Percentiles rank a stretch among this genome's conserved stretches.
Evolutionary conservation across 768 basidiomycete genomes (phyloP).

Genomic region (Boletus subparvulus): DNA sequence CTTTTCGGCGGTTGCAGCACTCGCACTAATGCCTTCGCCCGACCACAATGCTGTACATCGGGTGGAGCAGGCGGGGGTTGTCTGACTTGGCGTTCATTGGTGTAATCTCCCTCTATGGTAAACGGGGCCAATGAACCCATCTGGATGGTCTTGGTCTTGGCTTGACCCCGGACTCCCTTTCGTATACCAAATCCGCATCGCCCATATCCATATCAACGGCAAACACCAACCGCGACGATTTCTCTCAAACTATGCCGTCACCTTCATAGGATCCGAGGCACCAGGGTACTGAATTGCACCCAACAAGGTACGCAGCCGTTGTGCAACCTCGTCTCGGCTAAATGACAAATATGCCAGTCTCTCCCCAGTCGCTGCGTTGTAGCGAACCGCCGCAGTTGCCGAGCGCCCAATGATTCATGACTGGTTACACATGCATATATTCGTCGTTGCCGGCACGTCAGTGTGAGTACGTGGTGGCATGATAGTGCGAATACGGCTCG

Average conservation of each 20-base stretch:
- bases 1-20: not conserved
- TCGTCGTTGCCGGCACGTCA: not conserved
- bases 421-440: not conserved
- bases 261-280: slow-evolving; percentile 18
- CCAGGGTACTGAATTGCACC: not conserved
- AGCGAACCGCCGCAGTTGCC: not conserved
- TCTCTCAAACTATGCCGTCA: slow-evolving; percentile 12
- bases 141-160: not conserved
- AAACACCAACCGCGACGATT: not conserved
- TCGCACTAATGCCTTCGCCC: not conserved
- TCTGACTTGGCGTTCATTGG: not conserved
- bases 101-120: not conserved
- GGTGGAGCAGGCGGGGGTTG: not conserved
- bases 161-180: slow-evolving; percentile 18
- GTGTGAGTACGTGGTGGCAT: not conserved
- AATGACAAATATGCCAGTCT: not conserved
- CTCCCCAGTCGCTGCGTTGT: not conserved
- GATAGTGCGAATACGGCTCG: not conserved
- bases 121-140: not conserved
- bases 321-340: not conserved
- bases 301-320: not conserved
- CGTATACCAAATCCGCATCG: not conserved
- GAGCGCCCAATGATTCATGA: not conserved
- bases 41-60: not conserved
- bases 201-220: slow-evolving; percentile 1